A percentile compares a stretch with the other conserved stretches of the same genome.
Conservation (phyloP, 1,284 basidiomycete genomes). For the Gymnopus androsaceus region DNA sequence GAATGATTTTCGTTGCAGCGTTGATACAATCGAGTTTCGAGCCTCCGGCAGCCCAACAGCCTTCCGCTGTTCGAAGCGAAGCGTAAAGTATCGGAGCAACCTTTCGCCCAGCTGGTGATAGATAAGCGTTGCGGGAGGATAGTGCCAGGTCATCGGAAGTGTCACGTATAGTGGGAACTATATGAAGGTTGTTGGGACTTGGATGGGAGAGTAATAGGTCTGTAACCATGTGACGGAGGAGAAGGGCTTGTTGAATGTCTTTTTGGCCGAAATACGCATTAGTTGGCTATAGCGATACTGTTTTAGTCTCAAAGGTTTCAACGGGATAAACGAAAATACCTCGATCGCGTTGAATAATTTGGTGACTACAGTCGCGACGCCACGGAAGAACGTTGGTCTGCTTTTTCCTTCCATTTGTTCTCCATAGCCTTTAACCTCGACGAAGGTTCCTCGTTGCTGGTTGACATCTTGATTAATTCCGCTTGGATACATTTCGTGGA, state of each 20-base stretch:
- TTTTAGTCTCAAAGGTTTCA: not conserved
- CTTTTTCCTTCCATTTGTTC: constrained; percentile 86
- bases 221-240: constrained; percentile 81
- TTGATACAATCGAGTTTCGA: constrained; percentile 58
- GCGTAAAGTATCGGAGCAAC: constrained; percentile 75
- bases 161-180: constrained; percentile 83
- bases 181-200: constrained; percentile 66
- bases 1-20: constrained; percentile 44
- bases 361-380: constrained; percentile 93
- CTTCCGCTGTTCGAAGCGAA: constrained; percentile 63
- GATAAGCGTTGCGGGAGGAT: constrained; percentile 90
- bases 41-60: constrained; percentile 53
- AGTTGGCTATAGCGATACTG: constrained; percentile 63
- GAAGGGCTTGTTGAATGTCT: constrained; percentile 93
- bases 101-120: constrained; percentile 63
- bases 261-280: constrained; percentile 97
- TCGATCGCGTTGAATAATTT: constrained; percentile 94
- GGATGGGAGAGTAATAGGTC: constrained; percentile 86
- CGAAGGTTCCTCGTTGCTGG: constrained; percentile 84
- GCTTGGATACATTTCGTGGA: constrained; percentile 84
- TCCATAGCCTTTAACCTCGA: constrained; percentile 87
- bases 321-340: too few species aligned
- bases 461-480: constrained; percentile 82
- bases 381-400: constrained; percentile 92
- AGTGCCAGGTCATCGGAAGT: constrained; percentile 73